Percentiles rank a stretch among this genome's conserved stretches.
phyloP scores from a whole-genome alignment of 2,329 filamentous ascomycete species.

The Fusarium fujikuroi region DNA sequence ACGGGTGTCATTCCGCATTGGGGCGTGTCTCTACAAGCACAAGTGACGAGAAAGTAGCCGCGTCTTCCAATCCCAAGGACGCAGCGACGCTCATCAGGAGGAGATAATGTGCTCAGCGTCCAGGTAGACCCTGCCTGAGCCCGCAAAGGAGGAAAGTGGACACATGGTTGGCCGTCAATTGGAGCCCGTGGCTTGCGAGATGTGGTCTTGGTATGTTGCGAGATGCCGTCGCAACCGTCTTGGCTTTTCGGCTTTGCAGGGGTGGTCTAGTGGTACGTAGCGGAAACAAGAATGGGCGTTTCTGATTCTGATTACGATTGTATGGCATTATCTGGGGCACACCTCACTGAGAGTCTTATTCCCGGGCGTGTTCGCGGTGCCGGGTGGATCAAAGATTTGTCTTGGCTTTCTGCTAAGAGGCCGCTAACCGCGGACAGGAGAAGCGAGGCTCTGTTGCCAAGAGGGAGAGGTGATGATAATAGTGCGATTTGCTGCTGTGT shows the following conservation, averaged over 20 bases:
- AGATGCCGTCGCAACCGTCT: slow-evolving; percentile 55
- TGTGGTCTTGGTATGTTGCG: slow-evolving; percentile 46
- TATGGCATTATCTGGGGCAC: slow-evolving; percentile 38
- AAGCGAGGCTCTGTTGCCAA: neutral
- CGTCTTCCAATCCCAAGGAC: slow-evolving; percentile 25
- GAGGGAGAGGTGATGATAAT: neutral
- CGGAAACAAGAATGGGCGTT: slow-evolving; percentile 30
- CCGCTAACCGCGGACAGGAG: slow-evolving; percentile 16
- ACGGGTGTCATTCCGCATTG: slow-evolving; percentile 40
- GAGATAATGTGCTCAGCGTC: slow-evolving; percentile 9
- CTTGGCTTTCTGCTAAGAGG: slow-evolving; percentile 24
- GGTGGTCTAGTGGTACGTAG: neutral
- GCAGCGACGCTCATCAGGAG: slow-evolving; percentile 12
- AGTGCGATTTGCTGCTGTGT: neutral
- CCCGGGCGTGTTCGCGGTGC: slow-evolving; percentile 44
- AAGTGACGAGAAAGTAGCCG: neutral
- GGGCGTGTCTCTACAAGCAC: slow-evolving; percentile 32
- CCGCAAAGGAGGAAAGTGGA: slow-evolving; percentile 24
- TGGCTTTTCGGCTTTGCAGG: slow-evolving; percentile 51
- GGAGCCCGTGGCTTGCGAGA: slow-evolving; percentile 42
- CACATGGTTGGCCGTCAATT: slow-evolving; percentile 37
- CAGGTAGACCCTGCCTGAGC: slow-evolving; percentile 12
- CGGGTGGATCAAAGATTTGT: slow-evolving; percentile 37
- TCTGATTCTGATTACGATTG: slow-evolving; percentile 24
- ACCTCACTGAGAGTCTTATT: slow-evolving; percentile 41